Conservation (phyloP, 1,139 yeast genomes). For the Debaryomyces robertsiae region DNA sequence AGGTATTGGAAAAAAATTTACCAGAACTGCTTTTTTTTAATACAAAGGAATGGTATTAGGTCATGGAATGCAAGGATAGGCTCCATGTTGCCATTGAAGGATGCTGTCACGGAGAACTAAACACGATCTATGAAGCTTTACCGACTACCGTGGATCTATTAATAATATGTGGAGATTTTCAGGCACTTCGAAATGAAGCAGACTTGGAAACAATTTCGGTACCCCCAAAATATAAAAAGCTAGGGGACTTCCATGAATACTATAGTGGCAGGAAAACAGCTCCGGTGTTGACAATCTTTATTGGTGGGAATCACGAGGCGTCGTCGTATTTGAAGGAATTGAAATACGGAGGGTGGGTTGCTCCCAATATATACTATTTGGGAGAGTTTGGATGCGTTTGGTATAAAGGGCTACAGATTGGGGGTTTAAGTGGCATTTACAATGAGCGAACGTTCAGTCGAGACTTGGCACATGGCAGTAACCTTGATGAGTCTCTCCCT, state of each 20-base stretch:
- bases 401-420: constrained; percentile 73
- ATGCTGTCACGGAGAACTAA: constrained; percentile 87
- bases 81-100: constrained; percentile 77
- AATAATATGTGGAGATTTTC: constrained; percentile 85
- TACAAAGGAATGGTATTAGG: too few relatives aligned
- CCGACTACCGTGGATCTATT: constrained; percentile 57
- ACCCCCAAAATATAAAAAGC: constrained; percentile 53
- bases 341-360: constrained; percentile 92
- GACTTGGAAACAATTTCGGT: constrained; percentile 72
- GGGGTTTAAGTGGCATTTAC: constrained; percentile 86
- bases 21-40: too few relatives aligned
- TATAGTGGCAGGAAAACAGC: constrained; percentile 64
- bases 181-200: constrained; percentile 62
- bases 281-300: constrained; percentile 75
- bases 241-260: constrained; percentile 82
- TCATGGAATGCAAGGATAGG: background rate
- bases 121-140: constrained; percentile 52
- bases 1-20: too few relatives aligned
- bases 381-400: constrained; percentile 79
- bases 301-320: constrained; percentile 97
- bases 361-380: constrained; percentile 84
- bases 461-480: constrained; percentile 15
- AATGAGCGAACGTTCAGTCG: constrained; percentile 42
- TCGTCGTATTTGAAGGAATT: constrained; percentile 75
- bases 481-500: constrained; percentile 50